Evolutionary conservation across 305 asterid species (phyloP), one percentile per base, ranked within the genome.

Genomic region (Fraxinus sp.): DNA sequence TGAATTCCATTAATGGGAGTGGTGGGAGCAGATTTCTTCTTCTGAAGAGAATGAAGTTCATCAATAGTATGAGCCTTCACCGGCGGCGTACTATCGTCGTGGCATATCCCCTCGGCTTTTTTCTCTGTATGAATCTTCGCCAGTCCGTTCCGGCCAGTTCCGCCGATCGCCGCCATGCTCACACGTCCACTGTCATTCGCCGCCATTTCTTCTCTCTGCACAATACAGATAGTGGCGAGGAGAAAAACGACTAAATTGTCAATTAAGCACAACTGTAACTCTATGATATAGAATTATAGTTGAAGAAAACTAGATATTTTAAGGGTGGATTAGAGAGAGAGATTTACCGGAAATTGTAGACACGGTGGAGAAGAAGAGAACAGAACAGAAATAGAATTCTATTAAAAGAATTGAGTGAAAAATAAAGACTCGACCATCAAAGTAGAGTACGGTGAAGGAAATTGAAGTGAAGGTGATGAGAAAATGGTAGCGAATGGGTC

Each of bases 31-130:
- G 99, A 93, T 81, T 84, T 96, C 91, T 96, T 96, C 91, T 75
- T 94, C 96, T 96, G 99, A 4, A 96, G 94, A 10, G 98, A 94
- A 84, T 94, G 99, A 83, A 96, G 95, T 83, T 96, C 98, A 66
- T 96, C 98, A 22, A 94, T 84, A 46, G 97, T 94, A 88, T 92
- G 93, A 18, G 98, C 98, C 82, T 90, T 96, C 88, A 96, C 91
- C 43, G 99, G 95, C 43, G 93, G 83, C 14, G 93, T 91, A 77
- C 94, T 90, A 85, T 96, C 99, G 82, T 96, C 98, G 52, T 91
- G 94, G 85, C 98, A 96, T 39, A 96, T 84, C 43, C 83, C 95
- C 18, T 90, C 87, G 7, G 89, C 87, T 14, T 94, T 89, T 91
- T 92, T 35, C n/a, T 43, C 55, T 11, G 55, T 43, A 11, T 43